phyloP scores from a whole-genome alignment of 2,329 filamentous ascomycete genomes.

The Sporothrix luriei region DNA sequence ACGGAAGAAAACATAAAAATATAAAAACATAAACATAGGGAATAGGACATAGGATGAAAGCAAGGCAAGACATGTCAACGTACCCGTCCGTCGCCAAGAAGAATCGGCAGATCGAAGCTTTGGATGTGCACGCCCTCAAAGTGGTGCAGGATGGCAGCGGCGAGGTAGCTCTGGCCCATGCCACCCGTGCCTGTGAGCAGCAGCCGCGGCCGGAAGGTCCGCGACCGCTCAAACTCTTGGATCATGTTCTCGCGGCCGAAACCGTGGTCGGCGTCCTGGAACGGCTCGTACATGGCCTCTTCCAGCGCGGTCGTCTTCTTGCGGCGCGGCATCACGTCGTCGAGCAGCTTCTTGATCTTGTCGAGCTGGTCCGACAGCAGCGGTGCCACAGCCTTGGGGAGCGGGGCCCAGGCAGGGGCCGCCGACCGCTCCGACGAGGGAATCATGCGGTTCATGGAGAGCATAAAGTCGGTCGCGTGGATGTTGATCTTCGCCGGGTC shows the following conservation, averaged over 20 bases:
- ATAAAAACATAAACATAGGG: no score
- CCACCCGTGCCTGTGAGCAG: constrained; percentile 79
- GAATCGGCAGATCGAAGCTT: constrained; percentile 85
- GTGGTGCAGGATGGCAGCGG: constrained; percentile 81
- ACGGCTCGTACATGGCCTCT: constrained; percentile 89
- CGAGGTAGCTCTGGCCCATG: constrained; percentile 92
- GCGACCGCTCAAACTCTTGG: constrained; percentile 80
- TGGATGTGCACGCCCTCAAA: constrained; percentile 94
- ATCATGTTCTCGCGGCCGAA: constrained; percentile 78
- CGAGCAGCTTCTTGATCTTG: constrained; percentile 68
- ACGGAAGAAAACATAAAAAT: not conserved
- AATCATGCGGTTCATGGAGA: constrained; percentile 93
- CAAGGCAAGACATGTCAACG: constrained; percentile 39
- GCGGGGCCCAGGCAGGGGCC: constrained; percentile 77
- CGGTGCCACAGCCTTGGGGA: constrained; percentile 79
- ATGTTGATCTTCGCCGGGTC: constrained; percentile 82
- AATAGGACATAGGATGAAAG: no score
- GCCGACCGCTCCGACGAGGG: constrained; percentile 92
- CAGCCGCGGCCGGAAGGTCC: constrained; percentile 85
- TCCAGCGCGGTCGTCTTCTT: constrained; percentile 88
- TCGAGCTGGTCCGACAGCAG: constrained; percentile 73
- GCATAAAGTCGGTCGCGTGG: constrained; percentile 93
- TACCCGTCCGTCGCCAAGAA: constrained; percentile 80
- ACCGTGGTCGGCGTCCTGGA: constrained; percentile 77
- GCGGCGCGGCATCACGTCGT: constrained; percentile 77